Conservation (phyloP, 352 stramenopile genomes). For the Globisporangium nodosum region DNA sequence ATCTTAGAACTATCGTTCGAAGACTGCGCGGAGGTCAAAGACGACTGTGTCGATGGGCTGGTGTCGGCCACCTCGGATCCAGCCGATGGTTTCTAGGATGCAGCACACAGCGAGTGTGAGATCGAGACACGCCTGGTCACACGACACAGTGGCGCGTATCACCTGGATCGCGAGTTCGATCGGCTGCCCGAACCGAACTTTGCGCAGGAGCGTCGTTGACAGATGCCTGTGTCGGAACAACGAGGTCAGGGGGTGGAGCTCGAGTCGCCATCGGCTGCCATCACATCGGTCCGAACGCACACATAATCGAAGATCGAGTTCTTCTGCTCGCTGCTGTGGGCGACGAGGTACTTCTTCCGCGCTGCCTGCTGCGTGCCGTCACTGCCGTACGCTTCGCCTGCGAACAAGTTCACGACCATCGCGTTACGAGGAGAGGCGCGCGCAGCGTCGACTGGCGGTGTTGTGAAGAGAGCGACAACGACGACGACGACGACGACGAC, state of each 20-base stretch:
- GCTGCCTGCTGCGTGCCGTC: neutral
- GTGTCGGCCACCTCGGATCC: no score
- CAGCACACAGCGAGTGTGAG: neutral
- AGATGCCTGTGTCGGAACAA: constrained; percentile 23
- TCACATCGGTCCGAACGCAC: constrained; percentile 19
- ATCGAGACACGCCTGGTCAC: neutral
- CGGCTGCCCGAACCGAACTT: constrained; percentile 53
- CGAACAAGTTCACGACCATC: constrained; percentile 5
- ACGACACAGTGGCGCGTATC: neutral
- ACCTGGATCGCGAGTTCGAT: constrained; percentile 38
- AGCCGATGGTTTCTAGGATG: neutral
- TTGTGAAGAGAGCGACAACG: no score
- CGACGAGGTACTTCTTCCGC: constrained; percentile 27
- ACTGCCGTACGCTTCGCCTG: constrained; percentile 4
- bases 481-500: no score
- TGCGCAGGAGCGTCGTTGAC: constrained; percentile 44
- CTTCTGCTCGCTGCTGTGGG: constrained; percentile 17
- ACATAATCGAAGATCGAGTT: constrained; percentile 67
- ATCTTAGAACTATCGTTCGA: neutral
- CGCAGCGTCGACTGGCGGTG: no score
- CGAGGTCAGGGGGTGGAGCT: neutral
- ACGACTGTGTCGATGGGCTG: neutral
- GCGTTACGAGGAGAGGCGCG: neutral
- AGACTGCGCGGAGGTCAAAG: no score
- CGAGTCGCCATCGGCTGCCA: neutral